Conservation (phyloP, 1,284 basidiomycete species). For the Phenoliferia sp. region DNA sequence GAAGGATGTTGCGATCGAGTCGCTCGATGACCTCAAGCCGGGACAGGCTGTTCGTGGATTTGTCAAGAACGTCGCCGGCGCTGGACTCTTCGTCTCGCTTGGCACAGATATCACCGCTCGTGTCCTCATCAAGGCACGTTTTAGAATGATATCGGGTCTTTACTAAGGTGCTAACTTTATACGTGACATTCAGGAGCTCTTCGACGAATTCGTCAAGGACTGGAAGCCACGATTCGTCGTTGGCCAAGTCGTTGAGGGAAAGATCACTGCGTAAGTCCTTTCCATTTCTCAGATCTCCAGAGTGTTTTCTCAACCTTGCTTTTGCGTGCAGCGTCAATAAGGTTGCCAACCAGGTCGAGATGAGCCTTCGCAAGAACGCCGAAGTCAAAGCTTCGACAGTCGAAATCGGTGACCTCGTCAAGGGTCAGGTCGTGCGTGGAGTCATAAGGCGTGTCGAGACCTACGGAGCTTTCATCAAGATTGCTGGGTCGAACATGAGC, state of each 20-base stretch:
- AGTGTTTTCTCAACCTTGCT: not conserved
- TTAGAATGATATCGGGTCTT: not conserved
- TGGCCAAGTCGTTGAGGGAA: slow-evolving; percentile 81
- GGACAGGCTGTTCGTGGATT: slow-evolving; percentile 74
- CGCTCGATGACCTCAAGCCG: slow-evolving; percentile 60
- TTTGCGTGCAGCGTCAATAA: slow-evolving; percentile 55
- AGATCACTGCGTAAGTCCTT: slow-evolving; percentile 63
- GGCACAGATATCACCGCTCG: slow-evolving; percentile 79
- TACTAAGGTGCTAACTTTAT: not conserved
- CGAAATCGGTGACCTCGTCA: slow-evolving; percentile 54
- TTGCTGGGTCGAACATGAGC: slow-evolving; percentile 72
- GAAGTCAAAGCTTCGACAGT: slow-evolving; percentile 55
- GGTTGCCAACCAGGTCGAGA: slow-evolving; percentile 71
- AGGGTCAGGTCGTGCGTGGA: slow-evolving; percentile 43
- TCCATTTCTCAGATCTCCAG: not conserved
- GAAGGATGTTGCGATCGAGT: slow-evolving; percentile 65
- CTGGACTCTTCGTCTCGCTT: slow-evolving; percentile 85
- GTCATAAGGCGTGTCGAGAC: slow-evolving; percentile 57
- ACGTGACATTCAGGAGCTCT: slow-evolving; percentile 29
- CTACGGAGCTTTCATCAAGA: slow-evolving; percentile 87
- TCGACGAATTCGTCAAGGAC: slow-evolving; percentile 78
- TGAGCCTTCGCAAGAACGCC: slow-evolving; percentile 55
- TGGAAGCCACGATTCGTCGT: slow-evolving; percentile 79
- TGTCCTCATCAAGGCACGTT: slow-evolving; percentile 78
- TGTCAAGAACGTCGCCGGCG: slow-evolving; percentile 77